Percentiles rank a stretch among this genome's conserved stretches.
Conservation (phyloP, 371 early-diverging fungal species). For the Mortierella sp. region DNA sequence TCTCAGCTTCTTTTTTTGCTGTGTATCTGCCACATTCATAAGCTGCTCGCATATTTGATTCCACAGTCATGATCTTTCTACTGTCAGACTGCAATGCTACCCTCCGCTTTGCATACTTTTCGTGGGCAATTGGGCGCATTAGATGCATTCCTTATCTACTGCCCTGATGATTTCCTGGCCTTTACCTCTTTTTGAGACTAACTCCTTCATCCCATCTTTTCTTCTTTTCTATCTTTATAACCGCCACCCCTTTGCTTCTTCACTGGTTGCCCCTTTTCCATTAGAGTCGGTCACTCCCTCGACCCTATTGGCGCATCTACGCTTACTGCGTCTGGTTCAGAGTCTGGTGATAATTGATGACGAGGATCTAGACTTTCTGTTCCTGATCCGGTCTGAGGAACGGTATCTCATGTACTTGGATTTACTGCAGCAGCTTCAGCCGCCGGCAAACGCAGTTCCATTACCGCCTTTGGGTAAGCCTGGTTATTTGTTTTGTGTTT, state of each 20-base stretch:
- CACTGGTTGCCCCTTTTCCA: background rate
- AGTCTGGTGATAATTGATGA: conserved; percentile 50
- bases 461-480: conserved; percentile 44
- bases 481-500: background rate
- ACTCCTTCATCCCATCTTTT: background rate
- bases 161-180: background rate
- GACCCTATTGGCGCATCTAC: conserved; percentile 42
- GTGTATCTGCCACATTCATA: background rate
- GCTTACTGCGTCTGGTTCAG: conserved; percentile 44
- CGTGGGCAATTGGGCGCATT: background rate
- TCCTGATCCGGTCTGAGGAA: conserved; percentile 55
- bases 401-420: conserved; percentile 54
- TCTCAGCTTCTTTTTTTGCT: background rate
- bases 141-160: background rate
- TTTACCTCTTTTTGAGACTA: background rate
- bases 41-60: background rate
- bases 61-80: conserved; percentile 5
- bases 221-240: background rate
- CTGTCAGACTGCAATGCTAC: background rate
- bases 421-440: conserved; percentile 35
- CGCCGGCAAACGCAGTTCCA: conserved; percentile 27
- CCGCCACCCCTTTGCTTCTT: background rate
- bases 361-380: conserved; percentile 48
- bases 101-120: background rate
- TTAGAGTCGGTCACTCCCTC: conserved; percentile 42